Evolutionary conservation across 495 filamentous ascomycete genomes (phyloP).

Genomic region (Neurospora intermedia): DNA sequence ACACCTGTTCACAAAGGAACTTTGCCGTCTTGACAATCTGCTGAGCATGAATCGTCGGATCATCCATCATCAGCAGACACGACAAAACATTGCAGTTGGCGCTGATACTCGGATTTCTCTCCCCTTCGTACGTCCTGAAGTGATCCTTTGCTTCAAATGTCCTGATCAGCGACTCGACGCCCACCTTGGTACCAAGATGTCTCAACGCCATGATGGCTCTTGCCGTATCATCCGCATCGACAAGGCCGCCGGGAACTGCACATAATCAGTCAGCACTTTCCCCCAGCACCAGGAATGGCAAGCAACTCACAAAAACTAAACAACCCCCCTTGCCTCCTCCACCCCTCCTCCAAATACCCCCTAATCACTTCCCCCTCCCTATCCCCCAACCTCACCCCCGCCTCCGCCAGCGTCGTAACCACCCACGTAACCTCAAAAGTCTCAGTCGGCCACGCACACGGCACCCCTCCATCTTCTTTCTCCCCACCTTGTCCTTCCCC

Average conservation of each 20-base stretch:
- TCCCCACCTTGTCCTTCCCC: neutral
- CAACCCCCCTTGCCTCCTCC: neutral
- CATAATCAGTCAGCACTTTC: neutral
- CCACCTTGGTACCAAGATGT: neutral
- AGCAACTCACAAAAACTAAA: neutral
- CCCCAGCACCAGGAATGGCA: no score
- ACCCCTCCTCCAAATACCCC: neutral
- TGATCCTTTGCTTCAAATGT: neutral
- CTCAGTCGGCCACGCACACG: neutral
- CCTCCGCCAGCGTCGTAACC: neutral
- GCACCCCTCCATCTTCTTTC: neutral
- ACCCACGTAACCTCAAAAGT: neutral
- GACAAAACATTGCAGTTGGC: neutral
- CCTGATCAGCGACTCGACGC: neutral
- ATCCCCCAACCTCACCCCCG: neutral
- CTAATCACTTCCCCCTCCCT: neutral
- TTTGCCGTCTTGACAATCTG: neutral
- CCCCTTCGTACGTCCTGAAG: neutral
- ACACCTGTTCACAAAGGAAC: neutral
- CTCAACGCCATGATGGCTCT: neutral
- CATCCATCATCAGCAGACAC: neutral
- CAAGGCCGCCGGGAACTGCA: neutral
- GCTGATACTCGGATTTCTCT: neutral
- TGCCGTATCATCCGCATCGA: neutral
- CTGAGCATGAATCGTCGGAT: neutral